phyloP scores from a whole-genome alignment of 371 early-diverging fungal species.

The Rhizopus stolonifer region DNA sequence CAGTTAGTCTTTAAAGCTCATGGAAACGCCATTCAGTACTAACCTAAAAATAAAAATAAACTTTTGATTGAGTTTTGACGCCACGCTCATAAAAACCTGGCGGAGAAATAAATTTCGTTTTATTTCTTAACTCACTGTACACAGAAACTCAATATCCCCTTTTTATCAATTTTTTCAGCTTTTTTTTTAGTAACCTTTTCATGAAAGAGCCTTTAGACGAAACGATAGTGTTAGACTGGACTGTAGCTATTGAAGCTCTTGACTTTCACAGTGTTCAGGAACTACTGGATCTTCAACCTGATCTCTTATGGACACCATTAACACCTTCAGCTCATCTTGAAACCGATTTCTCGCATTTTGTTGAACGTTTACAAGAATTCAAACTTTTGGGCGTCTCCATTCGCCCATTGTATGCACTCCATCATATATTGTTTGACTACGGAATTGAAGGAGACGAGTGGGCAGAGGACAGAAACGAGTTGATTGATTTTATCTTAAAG shows the following conservation, averaged over 20 bases:
- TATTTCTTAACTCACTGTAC: no score
- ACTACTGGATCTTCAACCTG: conserved; percentile 16
- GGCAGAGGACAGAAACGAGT: conserved; percentile 19
- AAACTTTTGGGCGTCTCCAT: conserved; percentile 19
- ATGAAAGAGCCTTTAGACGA: conserved; percentile 10
- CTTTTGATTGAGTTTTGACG: no score
- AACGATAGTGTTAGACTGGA: conserved; percentile 24
- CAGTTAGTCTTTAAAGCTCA: no score
- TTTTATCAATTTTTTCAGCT: no score
- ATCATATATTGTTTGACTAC: conserved; percentile 26
- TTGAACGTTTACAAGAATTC: conserved; percentile 13
- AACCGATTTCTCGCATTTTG: conserved; percentile 25
- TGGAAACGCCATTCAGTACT: no score
- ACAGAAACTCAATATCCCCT: no score
- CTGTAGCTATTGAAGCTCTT: conserved; percentile 25
- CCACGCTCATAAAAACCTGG: no score
- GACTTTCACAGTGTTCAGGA: conserved; percentile 21
- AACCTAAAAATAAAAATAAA: no score
- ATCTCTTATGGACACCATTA: conserved; percentile 26
- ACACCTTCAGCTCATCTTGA: conserved; percentile 17
- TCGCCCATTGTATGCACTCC: conserved; percentile 25
- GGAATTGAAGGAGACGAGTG: conserved; percentile 24
- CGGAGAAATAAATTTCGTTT: no score
- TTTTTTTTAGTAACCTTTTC: neutral
- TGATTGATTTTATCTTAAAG: conserved; percentile 23